Evolutionary conservation across 768 basidiomycete species (phyloP).

Genomic region (Tephrocybe sp.): DNA sequence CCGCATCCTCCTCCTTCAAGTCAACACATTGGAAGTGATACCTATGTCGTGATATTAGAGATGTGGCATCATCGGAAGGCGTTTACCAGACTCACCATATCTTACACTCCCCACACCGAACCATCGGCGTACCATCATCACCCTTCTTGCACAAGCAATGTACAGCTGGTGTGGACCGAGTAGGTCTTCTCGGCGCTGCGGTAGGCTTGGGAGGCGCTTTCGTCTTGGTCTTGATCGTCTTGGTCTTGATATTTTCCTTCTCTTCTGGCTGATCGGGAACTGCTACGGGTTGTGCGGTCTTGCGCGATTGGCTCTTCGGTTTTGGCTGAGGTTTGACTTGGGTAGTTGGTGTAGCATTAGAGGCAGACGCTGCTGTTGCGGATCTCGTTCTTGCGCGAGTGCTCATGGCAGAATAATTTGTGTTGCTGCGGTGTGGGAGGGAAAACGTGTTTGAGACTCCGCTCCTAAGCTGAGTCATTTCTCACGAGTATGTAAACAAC

Average conservation of each 20-base stretch:
- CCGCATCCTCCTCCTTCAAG: slow-evolving; percentile 62
- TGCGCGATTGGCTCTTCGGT: slow-evolving; percentile 17
- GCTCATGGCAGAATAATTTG: slow-evolving; percentile 31
- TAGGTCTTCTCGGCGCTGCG: slow-evolving; percentile 3
- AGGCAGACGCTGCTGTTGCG: slow-evolving; percentile 21
- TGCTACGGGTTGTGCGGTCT: slow-evolving; percentile 8
- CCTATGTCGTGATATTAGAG: slow-evolving; percentile 41
- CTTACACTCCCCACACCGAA: slow-evolving; percentile 67
- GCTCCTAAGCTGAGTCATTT: slow-evolving; percentile 14
- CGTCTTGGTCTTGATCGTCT: slow-evolving; percentile 9
- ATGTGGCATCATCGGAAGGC: not conserved
- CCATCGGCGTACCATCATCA: slow-evolving; percentile 84
- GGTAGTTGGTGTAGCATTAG: slow-evolving; percentile 12
- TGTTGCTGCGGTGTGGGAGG: slow-evolving; percentile 6
- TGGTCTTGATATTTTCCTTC: slow-evolving; percentile 27
- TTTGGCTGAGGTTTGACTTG: slow-evolving; percentile 15
- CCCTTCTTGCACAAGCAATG: slow-evolving; percentile 67
- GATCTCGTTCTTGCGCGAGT: slow-evolving; percentile 48
- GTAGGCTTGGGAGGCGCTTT: slow-evolving; percentile 16
- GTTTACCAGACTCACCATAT: slow-evolving; percentile 51
- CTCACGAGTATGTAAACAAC: slow-evolving; percentile 8
- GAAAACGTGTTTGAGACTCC: slow-evolving; percentile 17
- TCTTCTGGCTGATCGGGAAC: slow-evolving; percentile 22
- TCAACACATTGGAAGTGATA: slow-evolving; percentile 82
- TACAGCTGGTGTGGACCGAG: slow-evolving; percentile 19